Evolutionary conservation across 352 stramenopile species (phyloP), one percentile per base, ranked within the genome.

Genomic region (Blastocystis sp.): DNA sequence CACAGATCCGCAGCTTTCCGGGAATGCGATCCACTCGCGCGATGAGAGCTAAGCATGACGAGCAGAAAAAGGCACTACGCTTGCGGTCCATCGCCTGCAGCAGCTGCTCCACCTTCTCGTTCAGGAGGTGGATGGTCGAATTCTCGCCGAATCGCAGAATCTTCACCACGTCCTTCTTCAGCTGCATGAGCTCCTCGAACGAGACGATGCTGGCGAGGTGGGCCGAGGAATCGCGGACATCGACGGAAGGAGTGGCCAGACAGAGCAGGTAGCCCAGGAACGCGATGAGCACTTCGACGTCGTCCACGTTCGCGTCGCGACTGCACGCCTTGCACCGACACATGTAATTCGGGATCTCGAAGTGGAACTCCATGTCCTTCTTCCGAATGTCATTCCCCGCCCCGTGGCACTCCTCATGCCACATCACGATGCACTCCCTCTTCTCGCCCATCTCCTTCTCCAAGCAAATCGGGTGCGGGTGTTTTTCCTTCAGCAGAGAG

Each of bases 141-240:
- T 63, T 21, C 9, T 79, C 43, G 17, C 19, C 24, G 0, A 40
- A 38, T n/a, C 3, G 3, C 6, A 9, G 28, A 6, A 61, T 61
- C 1, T 10, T 14, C 7, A 38, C 42, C 45, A 79, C 57, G 28
- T 63, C 42, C 14, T 42, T 40, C 40, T 79, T 59, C 19, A 79
- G 24, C n/a, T 19, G 19, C 40, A 62, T 38, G 43, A 79, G 59
- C 42, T 79, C 69, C 40, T 79, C 69, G 40, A 43, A 79, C 21
- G 21, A 11, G 4, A 79, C 69, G n/a, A 79, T n/a, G 19, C 61
- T 24, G 38, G 43, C 45, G 28, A 57, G 0, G 14, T 38, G 42
- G 3, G 17, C 17, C 59, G 38, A 38, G 24, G 21, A 61, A 60
- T 11, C 6, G 4, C 4, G 28, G 40, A 40, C 61, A 48, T 76